phyloP scores from a whole-genome alignment of 352 stramenopile genomes.

The Blastocystis sp. region DNA sequence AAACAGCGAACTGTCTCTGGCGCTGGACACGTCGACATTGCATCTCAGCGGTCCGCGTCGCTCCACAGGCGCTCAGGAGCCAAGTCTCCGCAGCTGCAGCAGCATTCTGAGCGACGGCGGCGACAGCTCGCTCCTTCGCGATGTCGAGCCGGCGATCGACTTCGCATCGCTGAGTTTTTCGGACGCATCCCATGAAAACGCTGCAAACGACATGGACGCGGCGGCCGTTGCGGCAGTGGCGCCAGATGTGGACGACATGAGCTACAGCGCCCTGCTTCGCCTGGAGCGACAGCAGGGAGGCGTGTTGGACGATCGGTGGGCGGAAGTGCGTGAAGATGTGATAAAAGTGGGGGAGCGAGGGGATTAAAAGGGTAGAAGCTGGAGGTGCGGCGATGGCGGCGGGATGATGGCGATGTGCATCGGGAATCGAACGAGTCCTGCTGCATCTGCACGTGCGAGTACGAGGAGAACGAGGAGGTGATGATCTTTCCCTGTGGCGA shows the following conservation, averaged over 20 bases:
- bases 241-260: conserved; percentile 8
- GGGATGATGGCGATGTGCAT: neutral
- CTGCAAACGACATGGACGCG: neutral
- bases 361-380: neutral
- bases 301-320: conserved; percentile 36
- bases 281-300: conserved; percentile 16
- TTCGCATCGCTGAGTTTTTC: conserved; percentile 18
- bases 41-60: neutral
- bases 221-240: neutral
- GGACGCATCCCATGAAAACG: neutral
- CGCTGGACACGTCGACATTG: neutral
- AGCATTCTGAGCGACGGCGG: neutral
- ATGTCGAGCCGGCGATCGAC: neutral
- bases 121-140: neutral
- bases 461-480: neutral
- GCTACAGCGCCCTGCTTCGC: conserved; percentile 23
- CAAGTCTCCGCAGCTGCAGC: conserved; percentile 7
- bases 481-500: conserved; percentile 15
- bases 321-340: neutral
- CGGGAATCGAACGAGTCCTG: neutral
- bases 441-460: conserved; percentile 39
- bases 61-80: neutral
- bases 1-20: neutral
- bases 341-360: neutral
- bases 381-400: neutral